Evolutionary conservation across 2,329 filamentous ascomycete genomes (phyloP).

Genomic region (Anisogramma anomala): DNA sequence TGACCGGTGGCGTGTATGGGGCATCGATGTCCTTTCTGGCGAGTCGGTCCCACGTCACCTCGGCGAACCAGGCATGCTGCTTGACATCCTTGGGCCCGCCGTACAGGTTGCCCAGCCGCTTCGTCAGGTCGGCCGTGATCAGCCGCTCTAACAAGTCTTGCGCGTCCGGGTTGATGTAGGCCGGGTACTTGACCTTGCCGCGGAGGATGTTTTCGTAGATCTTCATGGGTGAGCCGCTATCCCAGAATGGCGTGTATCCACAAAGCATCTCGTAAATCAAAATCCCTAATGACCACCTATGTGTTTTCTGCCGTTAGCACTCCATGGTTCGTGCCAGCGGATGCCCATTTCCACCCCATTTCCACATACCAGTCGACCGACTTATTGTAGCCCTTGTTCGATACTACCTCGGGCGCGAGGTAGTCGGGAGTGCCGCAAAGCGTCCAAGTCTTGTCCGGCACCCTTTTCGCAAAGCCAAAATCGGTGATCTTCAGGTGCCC

Average conservation of each 20-base stretch:
- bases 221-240: conserved; percentile 93
- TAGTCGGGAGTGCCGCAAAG: conserved; percentile 97
- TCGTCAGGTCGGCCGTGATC: conserved; percentile 90
- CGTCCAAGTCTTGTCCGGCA: conserved; percentile 98
- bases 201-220: conserved; percentile 99
- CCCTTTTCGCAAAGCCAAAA: conserved; percentile 96
- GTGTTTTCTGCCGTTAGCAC: no score
- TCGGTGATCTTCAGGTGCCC: conserved; percentile 95
- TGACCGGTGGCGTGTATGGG: conserved; percentile 91
- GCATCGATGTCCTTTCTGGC: conserved; percentile 96
- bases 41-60: conserved; percentile 94
- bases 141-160: conserved; percentile 85
- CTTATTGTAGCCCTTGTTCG: conserved; percentile 98
- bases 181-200: conserved; percentile 90
- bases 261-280: conserved; percentile 99
- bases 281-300: conserved; percentile 95
- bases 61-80: conserved; percentile 89
- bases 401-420: conserved; percentile 94
- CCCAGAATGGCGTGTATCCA: conserved; percentile 98
- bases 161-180: conserved; percentile 88
- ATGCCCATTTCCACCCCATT: not conserved
- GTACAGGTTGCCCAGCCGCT: conserved; percentile 87
- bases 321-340: conserved; percentile 7
- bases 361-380: conserved; percentile 89
- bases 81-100: conserved; percentile 87